phyloP scores from a whole-genome alignment of 2,329 filamentous ascomycete species.

The Mariannaea sp. region DNA sequence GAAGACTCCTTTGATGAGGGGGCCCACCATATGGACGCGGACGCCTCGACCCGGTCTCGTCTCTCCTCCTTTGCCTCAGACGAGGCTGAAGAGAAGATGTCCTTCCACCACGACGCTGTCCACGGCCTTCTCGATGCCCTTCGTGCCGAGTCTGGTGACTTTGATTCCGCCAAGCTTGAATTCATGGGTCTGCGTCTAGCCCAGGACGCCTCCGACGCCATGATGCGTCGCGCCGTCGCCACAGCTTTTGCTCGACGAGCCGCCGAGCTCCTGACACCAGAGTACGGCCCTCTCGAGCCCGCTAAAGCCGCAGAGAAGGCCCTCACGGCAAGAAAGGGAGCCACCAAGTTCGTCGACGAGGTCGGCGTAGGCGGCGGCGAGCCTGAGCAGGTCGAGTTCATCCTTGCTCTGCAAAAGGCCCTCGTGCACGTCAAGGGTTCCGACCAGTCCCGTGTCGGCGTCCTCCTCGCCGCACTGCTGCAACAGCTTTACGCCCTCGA shows the following conservation, averaged over 20 bases:
- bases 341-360: slow-evolving; percentile 60
- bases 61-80: slow-evolving; percentile 75
- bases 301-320: slow-evolving; percentile 67
- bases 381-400: slow-evolving; percentile 83
- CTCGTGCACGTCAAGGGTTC: slow-evolving; percentile 68
- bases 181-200: slow-evolving; percentile 92
- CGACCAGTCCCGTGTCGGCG: slow-evolving; percentile 55
- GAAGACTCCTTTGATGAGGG: slow-evolving; percentile 70
- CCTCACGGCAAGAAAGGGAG: slow-evolving; percentile 59
- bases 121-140: slow-evolving; percentile 86
- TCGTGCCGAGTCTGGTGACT: slow-evolving; percentile 74
- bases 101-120: slow-evolving; percentile 87
- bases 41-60: slow-evolving; percentile 61
- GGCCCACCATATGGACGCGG: slow-evolving; percentile 49
- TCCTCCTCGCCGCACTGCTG: slow-evolving; percentile 74
- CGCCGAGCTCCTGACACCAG: slow-evolving; percentile 64
- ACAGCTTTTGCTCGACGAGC: slow-evolving; percentile 84
- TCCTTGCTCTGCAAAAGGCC: slow-evolving; percentile 81
- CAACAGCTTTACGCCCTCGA: slow-evolving; percentile 87
- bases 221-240: slow-evolving; percentile 85
- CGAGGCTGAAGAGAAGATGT: slow-evolving; percentile 60
- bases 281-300: slow-evolving; percentile 59
- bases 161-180: slow-evolving; percentile 83
- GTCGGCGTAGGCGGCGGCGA: slow-evolving; percentile 68
- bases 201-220: slow-evolving; percentile 85